Percentiles rank a stretch among this genome's conserved stretches.
phyloP scores from a whole-genome alignment of 768 basidiomycete genomes.

The Dacryopinax spathularia region DNA sequence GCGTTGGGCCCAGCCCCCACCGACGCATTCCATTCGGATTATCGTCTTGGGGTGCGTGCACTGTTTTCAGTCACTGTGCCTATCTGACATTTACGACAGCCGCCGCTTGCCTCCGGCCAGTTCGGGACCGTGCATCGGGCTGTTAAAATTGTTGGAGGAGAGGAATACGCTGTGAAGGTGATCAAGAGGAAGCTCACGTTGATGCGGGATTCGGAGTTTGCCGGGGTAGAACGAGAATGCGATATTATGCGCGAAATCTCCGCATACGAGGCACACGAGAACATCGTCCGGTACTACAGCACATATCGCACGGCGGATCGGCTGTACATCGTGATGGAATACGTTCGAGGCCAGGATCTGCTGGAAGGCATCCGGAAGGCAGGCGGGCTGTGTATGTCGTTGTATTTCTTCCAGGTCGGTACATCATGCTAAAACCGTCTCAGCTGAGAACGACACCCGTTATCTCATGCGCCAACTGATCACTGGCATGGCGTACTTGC shows the following conservation, averaged over 20 bases:
- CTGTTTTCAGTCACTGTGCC: background rate
- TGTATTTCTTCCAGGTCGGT: background rate
- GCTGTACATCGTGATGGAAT: background rate
- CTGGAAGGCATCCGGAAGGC: background rate
- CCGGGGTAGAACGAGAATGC: background rate
- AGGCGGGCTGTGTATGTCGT: background rate
- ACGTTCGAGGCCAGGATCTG: background rate
- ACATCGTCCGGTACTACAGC: background rate
- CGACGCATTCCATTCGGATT: background rate
- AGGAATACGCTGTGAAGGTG: background rate
- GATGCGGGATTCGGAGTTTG: background rate
- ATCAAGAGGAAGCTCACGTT: background rate
- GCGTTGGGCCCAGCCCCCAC: background rate
- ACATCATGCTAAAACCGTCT: background rate
- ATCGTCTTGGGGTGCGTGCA: background rate
- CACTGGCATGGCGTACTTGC: constrained; percentile 87
- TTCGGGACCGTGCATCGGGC: background rate
- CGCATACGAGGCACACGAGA: background rate
- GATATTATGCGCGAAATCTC: background rate
- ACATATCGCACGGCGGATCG: background rate
- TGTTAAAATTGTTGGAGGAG: background rate
- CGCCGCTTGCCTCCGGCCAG: background rate
- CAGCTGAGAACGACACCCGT: background rate
- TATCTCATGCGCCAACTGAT: constrained; percentile 77
- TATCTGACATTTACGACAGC: background rate